Conservation (phyloP, 164 flowering plant genomes). For the Stephania japonica region DNA sequence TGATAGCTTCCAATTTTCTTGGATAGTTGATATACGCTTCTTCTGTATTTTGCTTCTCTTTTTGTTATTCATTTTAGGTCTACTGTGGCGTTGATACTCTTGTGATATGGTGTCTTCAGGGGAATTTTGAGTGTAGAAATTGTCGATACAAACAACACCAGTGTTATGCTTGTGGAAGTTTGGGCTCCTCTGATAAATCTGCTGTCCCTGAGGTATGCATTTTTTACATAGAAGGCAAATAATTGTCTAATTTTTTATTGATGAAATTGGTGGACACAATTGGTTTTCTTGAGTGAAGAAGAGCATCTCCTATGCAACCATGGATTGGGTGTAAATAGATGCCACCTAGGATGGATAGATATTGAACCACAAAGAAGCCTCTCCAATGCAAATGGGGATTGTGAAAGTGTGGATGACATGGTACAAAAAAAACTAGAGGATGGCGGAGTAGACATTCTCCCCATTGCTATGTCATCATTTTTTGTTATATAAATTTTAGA, state of each 20-base stretch:
- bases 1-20: too few species aligned
- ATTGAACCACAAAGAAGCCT: too few species aligned
- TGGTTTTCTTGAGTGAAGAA: not conserved
- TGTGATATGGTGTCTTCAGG: not conserved
- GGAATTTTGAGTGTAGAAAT: constrained; percentile 51
- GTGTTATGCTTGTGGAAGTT: constrained; percentile 72
- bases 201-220: constrained; percentile 59
- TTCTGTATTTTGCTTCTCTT: not conserved
- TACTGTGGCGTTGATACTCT: not conserved
- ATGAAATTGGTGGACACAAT: not conserved
- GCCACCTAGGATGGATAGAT: too few species aligned
- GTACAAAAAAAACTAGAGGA: too few species aligned
- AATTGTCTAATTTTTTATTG: not conserved
- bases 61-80: not conserved
- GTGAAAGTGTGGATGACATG: too few species aligned
- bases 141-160: constrained; percentile 69
- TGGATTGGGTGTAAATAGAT: too few species aligned
- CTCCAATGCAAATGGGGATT: too few species aligned
- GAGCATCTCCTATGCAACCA: too few species aligned
- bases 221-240: not conserved
- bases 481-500: too few species aligned
- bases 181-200: constrained; percentile 69
- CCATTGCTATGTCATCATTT: too few species aligned
- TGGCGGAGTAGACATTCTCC: too few species aligned
- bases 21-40: too few species aligned